These are phyloP conservation scores for Mycena capillaripes DNA, from an alignment of 768 basidiomycete species.

Conservation along the genomic window DNA sequence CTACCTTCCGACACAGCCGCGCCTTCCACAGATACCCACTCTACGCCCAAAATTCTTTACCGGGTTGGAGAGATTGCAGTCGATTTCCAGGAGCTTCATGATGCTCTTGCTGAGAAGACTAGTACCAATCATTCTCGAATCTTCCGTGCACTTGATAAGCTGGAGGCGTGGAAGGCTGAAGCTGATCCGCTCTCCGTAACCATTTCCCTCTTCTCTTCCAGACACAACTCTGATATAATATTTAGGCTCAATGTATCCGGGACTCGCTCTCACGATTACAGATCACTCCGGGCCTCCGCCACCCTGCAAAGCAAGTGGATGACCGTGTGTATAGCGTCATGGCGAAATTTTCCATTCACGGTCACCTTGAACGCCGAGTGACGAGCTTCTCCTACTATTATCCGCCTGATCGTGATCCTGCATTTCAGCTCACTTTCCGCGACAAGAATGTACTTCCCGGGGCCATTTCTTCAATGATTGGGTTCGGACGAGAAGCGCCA, in stretches of 20 bases:
- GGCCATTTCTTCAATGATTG: neutral
- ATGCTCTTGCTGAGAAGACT: constrained; percentile 9
- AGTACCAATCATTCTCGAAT: constrained; percentile 5
- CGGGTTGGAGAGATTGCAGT: constrained; percentile 14
- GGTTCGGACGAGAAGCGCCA: neutral
- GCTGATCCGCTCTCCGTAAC: constrained; percentile 17
- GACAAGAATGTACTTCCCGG: constrained; percentile 22
- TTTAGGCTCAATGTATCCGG: constrained; percentile 3
- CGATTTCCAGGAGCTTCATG: constrained; percentile 14
- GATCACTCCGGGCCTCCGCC: neutral
- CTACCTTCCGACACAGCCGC: neutral
- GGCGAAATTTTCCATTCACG: neutral
- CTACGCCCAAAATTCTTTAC: constrained; percentile 1
- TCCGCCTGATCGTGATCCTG: neutral
- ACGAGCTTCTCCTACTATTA: constrained; percentile 13
- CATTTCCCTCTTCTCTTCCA: neutral
- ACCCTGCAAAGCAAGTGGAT: constrained; percentile 5
- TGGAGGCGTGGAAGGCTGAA: constrained; percentile 20
- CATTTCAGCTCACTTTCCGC: constrained; percentile 22
- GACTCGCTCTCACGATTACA: neutral
- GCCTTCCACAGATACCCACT: neutral
- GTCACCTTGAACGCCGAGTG: constrained; percentile 13
- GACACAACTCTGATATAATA: neutral
- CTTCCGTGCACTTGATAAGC: constrained; percentile 18
- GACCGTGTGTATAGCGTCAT: constrained; percentile 6